Conservation (phyloP, 345 rosid species). For the Gynandropsis gynandra region DNA sequence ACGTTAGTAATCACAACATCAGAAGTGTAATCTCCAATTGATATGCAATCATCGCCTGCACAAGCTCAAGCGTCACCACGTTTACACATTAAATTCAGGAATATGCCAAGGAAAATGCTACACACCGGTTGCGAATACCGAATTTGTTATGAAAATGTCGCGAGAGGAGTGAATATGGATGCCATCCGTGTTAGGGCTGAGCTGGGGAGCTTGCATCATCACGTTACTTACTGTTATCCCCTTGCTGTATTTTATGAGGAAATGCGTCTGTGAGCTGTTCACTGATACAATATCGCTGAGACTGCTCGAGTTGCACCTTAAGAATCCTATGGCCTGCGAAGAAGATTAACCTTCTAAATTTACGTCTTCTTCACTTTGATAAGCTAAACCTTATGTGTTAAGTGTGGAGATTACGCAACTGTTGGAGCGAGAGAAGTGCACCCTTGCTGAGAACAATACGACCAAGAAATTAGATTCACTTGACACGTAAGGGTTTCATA, state of each 20-base stretch:
- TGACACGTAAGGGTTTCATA: background rate
- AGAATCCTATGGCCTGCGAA: conserved; percentile 29
- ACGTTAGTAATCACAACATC: conserved; percentile 23
- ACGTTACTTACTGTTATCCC: conserved; percentile 15
- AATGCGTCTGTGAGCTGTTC: conserved; percentile 34
- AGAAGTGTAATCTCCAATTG: conserved; percentile 31
- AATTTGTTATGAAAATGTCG: conserved; percentile 14
- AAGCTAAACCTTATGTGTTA: no score
- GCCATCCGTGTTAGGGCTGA: conserved; percentile 41
- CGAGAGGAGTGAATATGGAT: conserved; percentile 29
- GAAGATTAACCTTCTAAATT: no score
- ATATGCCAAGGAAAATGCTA: background rate
- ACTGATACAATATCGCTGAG: conserved; percentile 16
- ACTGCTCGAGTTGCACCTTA: conserved; percentile 24
- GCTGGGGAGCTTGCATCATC: conserved; percentile 25
- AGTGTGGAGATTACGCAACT: conserved; percentile 9
- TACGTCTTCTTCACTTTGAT: background rate
- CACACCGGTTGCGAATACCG: conserved; percentile 27
- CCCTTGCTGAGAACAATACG: conserved; percentile 17
- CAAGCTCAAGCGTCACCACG: background rate
- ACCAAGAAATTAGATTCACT: background rate
- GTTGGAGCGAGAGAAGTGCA: conserved; percentile 36
- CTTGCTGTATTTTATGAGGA: conserved; percentile 6
- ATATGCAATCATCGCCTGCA: conserved; percentile 40
- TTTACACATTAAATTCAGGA: background rate